These are phyloP conservation scores for Trichomonascaceae sp. DNA, from an alignment of 1,139 yeast genomes.

Conservation along the genomic window DNA sequence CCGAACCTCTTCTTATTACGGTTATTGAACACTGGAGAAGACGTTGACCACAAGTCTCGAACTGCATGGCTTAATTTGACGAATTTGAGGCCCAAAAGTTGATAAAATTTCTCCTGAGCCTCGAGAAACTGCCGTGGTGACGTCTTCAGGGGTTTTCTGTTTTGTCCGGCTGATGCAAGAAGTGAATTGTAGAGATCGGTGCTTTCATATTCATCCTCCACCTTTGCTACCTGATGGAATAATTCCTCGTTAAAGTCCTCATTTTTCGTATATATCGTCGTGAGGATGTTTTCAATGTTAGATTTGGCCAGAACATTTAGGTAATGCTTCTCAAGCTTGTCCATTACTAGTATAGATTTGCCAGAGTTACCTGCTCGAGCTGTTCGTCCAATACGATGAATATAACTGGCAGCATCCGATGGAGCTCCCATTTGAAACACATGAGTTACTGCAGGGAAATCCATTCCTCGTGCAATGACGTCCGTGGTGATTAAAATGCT, in stretches of 20 bases:
- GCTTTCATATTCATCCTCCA: slow-evolving; percentile 15
- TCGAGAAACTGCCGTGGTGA: slow-evolving; percentile 11
- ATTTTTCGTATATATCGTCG: slow-evolving; percentile 14
- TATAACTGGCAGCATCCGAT: slow-evolving; percentile 65
- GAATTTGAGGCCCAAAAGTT: slow-evolving; percentile 14
- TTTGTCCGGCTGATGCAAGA: slow-evolving; percentile 11
- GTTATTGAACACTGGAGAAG: slow-evolving; percentile 7
- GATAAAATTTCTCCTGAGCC: slow-evolving; percentile 11
- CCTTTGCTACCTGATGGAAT: slow-evolving; percentile 11
- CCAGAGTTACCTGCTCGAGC: slow-evolving; percentile 91
- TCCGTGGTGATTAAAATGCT: slow-evolving; percentile 78
- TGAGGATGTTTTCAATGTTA: slow-evolving; percentile 4
- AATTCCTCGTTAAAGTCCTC: slow-evolving; percentile 14
- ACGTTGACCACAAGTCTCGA: slow-evolving; percentile 12
- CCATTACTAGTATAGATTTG: slow-evolving; percentile 29
- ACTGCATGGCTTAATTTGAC: slow-evolving; percentile 13
- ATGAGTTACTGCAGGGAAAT: slow-evolving; percentile 76
- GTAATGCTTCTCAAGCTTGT: slow-evolving; percentile 18
- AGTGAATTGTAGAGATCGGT: slow-evolving; percentile 14
- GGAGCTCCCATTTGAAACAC: slow-evolving; percentile 80
- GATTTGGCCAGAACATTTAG: slow-evolving; percentile 11
- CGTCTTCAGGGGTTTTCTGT: slow-evolving; percentile 10
- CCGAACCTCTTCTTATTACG: slow-evolving; percentile 13
- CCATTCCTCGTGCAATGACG: slow-evolving; percentile 96
- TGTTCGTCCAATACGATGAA: slow-evolving; percentile 94